phyloP scores from a whole-genome alignment of 2,329 filamentous ascomycete genomes.

The Fusarium hostae region DNA sequence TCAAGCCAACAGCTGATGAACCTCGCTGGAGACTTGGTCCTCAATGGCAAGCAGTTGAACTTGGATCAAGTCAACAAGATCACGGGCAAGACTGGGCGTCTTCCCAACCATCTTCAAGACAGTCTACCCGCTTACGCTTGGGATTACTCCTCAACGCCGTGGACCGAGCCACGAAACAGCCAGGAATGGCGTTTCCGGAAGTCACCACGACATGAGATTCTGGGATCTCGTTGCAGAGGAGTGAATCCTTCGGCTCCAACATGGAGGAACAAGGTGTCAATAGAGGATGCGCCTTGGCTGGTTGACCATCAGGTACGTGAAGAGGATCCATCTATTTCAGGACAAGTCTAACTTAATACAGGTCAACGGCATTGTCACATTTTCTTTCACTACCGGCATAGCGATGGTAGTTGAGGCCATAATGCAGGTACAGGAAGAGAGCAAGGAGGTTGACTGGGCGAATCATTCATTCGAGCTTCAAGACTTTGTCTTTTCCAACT shows the following conservation, averaged over 20 bases:
- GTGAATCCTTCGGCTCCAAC: slow-evolving; percentile 41
- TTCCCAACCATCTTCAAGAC: slow-evolving; percentile 38
- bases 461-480: slow-evolving; percentile 35
- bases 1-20: slow-evolving; percentile 35
- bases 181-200: slow-evolving; percentile 41
- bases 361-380: slow-evolving; percentile 40
- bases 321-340: not conserved
- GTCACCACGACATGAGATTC: slow-evolving; percentile 37
- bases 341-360: slow-evolving; percentile 11
- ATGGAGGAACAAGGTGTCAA: slow-evolving; percentile 42
- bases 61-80: slow-evolving; percentile 32
- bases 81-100: slow-evolving; percentile 21
- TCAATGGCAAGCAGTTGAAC: slow-evolving; percentile 34
- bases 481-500: slow-evolving; percentile 42
- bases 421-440: slow-evolving; percentile 41
- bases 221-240: slow-evolving; percentile 40
- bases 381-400: slow-evolving; percentile 40
- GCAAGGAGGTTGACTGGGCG: slow-evolving; percentile 33
- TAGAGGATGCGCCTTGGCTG: slow-evolving; percentile 41
- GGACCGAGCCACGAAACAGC: slow-evolving; percentile 39
- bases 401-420: slow-evolving; percentile 41
- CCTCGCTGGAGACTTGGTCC: slow-evolving; percentile 37
- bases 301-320: slow-evolving; percentile 39
- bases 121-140: slow-evolving; percentile 38
- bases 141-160: slow-evolving; percentile 40